These are phyloP conservation scores for Pythium inflatum DNA, from an alignment of 352 stramenopile genomes.

Conservation along the genomic window DNA sequence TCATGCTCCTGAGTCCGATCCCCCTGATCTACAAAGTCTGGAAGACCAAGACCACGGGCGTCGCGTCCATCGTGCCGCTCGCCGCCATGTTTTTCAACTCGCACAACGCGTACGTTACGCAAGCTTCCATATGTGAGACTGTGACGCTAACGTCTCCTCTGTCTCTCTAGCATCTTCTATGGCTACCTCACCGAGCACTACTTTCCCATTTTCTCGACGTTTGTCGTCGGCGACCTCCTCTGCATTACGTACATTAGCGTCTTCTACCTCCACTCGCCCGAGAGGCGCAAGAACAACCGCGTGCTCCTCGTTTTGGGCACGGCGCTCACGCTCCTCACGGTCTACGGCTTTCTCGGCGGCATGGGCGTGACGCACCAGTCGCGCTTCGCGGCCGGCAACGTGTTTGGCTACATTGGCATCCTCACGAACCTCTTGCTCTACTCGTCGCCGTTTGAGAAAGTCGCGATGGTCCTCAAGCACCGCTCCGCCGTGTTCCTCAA, in stretches of 20 bases:
- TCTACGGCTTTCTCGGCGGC: conserved; percentile 50
- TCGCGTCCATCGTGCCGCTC: conserved; percentile 49
- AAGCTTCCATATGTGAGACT: background rate
- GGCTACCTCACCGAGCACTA: conserved; percentile 36
- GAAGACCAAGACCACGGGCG: conserved; percentile 41
- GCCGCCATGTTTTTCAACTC: conserved; percentile 26
- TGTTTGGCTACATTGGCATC: conserved; percentile 49
- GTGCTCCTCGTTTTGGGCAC: conserved; percentile 31
- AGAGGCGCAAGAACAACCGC: conserved; percentile 47
- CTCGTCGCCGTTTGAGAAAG: conserved; percentile 58
- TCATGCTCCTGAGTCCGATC: conserved; percentile 55
- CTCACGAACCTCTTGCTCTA: conserved; percentile 55
- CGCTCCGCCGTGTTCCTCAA: conserved; percentile 36
- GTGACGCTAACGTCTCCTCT: background rate
- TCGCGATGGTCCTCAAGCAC: conserved; percentile 19
- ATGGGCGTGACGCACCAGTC: conserved; percentile 36
- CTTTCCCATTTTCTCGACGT: conserved; percentile 58
- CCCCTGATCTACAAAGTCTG: conserved; percentile 39
- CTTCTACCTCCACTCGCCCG: conserved; percentile 51
- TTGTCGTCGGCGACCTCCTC: conserved; percentile 45
- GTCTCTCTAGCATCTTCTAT: conserved; percentile 12
- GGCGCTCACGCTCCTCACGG: conserved; percentile 35
- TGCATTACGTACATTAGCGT: conserved; percentile 50
- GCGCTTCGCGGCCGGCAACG: conserved; percentile 29
- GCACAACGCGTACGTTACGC: conserved; percentile 26